phyloP scores from a whole-genome alignment of 1,284 basidiomycete species.

The Rhodotorula sp. region DNA sequence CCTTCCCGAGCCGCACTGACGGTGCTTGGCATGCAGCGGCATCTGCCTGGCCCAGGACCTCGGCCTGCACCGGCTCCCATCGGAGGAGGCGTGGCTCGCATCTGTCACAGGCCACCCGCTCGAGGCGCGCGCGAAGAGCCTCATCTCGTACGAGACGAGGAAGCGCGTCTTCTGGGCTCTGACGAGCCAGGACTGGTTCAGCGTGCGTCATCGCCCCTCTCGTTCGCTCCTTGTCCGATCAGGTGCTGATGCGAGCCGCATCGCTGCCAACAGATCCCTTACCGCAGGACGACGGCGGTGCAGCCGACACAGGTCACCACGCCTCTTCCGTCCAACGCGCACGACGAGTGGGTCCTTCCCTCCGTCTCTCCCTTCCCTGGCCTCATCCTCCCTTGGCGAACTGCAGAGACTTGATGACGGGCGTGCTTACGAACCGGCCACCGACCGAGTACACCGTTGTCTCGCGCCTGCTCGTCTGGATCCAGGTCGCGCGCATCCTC shows the following conservation, averaged over 20 bases:
- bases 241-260: background rate
- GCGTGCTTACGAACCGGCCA: conserved; percentile 10
- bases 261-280: background rate
- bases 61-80: conserved; percentile 20
- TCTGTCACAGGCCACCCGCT: background rate
- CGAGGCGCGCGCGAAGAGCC: background rate
- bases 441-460: conserved; percentile 20
- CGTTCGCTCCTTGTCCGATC: background rate
- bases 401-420: conserved; percentile 22
- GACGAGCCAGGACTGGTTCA: conserved; percentile 26
- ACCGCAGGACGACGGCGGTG: conserved; percentile 9
- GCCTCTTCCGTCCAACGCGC: conserved; percentile 22
- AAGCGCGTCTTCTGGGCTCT: conserved; percentile 30
- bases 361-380: fast-evolving
- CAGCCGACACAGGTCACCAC: conserved; percentile 32
- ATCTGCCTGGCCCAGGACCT: conserved; percentile 22
- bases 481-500: conserved; percentile 22
- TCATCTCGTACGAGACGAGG: conserved; percentile 20
- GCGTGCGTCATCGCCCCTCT: background rate
- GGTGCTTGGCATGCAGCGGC: background rate
- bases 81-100: conserved; percentile 10
- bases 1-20: background rate
- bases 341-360: conserved; percentile 12
- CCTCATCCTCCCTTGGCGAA: too few species aligned
- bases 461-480: conserved; percentile 13